phyloP scores from a whole-genome alignment of 2,329 filamentous ascomycete genomes.

The Clonostachys rhizophaga region DNA sequence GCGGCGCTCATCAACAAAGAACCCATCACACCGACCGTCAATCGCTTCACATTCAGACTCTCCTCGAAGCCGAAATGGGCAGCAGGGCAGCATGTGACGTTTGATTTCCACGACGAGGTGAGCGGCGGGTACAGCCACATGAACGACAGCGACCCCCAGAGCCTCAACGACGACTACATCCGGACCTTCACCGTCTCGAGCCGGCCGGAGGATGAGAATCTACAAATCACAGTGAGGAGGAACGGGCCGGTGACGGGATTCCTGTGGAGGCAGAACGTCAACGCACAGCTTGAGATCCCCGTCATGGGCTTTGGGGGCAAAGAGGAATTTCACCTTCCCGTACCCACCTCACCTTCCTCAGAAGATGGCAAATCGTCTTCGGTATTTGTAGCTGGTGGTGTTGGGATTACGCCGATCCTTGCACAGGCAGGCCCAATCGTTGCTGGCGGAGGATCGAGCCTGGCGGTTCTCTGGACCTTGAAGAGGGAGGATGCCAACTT shows the following conservation, averaged over 20 bases:
- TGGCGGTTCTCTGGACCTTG: conserved; percentile 67
- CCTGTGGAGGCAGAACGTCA: conserved; percentile 53
- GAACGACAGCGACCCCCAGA: conserved; percentile 73
- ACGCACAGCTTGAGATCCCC: conserved; percentile 54
- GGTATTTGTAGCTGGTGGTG: conserved; percentile 71
- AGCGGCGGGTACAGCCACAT: conserved; percentile 77
- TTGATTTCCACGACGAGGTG: conserved; percentile 67
- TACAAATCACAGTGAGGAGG: conserved; percentile 69
- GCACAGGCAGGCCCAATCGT: conserved; percentile 50
- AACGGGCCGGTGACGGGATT: conserved; percentile 66
- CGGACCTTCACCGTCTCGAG: conserved; percentile 80
- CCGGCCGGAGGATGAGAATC: conserved; percentile 31
- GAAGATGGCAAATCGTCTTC: conserved; percentile 6
- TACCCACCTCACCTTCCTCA: not conserved
- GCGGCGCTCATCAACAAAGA: conserved; percentile 57
- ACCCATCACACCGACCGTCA: conserved; percentile 60
- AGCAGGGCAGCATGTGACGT: conserved; percentile 72
- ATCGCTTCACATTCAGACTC: conserved; percentile 52
- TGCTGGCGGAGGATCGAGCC: conserved; percentile 25
- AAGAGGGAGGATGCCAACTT: conserved; percentile 56
- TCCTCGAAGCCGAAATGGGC: conserved; percentile 37
- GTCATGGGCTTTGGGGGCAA: conserved; percentile 71
- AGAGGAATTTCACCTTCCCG: conserved; percentile 31
- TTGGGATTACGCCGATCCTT: conserved; percentile 81
- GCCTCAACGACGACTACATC: conserved; percentile 79